phyloP scores from a whole-genome alignment of 73 alveolate species.

The Diophrys appendiculata region DNA sequence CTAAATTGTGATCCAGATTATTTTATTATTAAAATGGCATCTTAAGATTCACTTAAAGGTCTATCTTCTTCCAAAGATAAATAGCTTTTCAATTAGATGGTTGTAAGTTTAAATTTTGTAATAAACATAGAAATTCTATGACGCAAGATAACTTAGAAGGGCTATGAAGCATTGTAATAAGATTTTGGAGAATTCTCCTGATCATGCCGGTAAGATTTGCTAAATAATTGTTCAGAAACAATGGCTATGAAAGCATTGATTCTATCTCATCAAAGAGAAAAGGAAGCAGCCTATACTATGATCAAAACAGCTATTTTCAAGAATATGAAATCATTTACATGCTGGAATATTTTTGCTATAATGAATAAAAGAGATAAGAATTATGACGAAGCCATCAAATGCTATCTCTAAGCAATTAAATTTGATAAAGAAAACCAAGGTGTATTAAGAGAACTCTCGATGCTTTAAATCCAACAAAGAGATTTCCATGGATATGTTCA shows the following conservation, averaged over 20 bases:
- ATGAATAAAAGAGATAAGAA: slow-evolving; percentile 83
- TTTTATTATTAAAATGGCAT: too few species aligned
- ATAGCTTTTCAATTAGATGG: slow-evolving; percentile 37
- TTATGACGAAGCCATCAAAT: slow-evolving; percentile 83
- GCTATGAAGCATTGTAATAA: slow-evolving; percentile 56
- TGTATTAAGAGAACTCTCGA: slow-evolving; percentile 82
- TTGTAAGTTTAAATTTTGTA: slow-evolving; percentile 1
- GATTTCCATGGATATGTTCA: slow-evolving; percentile 83
- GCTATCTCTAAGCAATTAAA: slow-evolving; percentile 78
- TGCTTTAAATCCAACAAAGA: slow-evolving; percentile 82
- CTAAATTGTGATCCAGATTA: too few species aligned
- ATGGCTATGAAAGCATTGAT: slow-evolving; percentile 71
- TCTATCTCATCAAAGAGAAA: slow-evolving; percentile 55
- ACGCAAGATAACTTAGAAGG: slow-evolving; percentile 61
- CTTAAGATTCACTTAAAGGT: too few species aligned
- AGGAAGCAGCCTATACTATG: slow-evolving; percentile 62
- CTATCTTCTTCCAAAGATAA: too few species aligned
- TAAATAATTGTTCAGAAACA: slow-evolving; percentile 38
- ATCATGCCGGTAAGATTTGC: slow-evolving; percentile 49
- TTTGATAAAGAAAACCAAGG: slow-evolving; percentile 81
- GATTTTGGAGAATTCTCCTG: slow-evolving; percentile 70
- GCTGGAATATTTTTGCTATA: slow-evolving; percentile 94
- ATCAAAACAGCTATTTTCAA: slow-evolving; percentile 61
- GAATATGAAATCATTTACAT: slow-evolving; percentile 73
- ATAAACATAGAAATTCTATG: slow-evolving; percentile 25